Evolutionary conservation across 305 asterid species (phyloP), one percentile per base, ranked within the genome.

Genomic region (Rubia peregrina): DNA sequence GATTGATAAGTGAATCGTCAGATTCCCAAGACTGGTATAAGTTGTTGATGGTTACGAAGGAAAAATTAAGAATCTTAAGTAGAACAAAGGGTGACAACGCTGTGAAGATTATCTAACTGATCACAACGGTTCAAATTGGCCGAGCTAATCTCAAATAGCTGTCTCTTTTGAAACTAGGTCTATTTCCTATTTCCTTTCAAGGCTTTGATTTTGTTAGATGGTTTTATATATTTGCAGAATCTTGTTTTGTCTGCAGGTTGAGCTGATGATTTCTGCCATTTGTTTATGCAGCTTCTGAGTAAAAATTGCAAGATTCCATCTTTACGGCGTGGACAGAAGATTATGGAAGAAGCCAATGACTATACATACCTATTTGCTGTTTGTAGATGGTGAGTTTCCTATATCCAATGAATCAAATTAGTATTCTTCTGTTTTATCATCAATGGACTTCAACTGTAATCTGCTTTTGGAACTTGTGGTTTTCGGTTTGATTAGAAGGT

Each of bases 41-140:
- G 69, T 81, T 81, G 75, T 72, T 89, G 83, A 74, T 44, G 65
- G 83, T 78, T 73, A 86, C 88, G 72, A 56, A 74, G 82, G 77
- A 64, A 67, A 80, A 76, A 73, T 79, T 93, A 66, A 79, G 82
- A 66, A 79, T 51, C 66, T 48, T 87, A 75, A 74, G 85, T 79
- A 87, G 75, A 69, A 53, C 60, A 79, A 78, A 73, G 73, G 83
- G 74, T 76, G 73, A n/a, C 16, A 57, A 66, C 60, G 68, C 67
- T 62, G 24, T 44, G 74, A 77, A 65, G 71, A 51, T 68, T 64
- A 63, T 71, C 21, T 65, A 55, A 46, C 24, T 16, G 67, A 66
- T 42, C 44, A 59, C 13, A 44, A 59, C 4, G 67, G 24, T 56
- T 73, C 14, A 30, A 30, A 12, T 48, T 48, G 56, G 36, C 33